Percentiles rank a stretch among this genome's conserved stretches.
phyloP scores from a whole-genome alignment of 257 asterid species.

The Solanum rostratum region DNA sequence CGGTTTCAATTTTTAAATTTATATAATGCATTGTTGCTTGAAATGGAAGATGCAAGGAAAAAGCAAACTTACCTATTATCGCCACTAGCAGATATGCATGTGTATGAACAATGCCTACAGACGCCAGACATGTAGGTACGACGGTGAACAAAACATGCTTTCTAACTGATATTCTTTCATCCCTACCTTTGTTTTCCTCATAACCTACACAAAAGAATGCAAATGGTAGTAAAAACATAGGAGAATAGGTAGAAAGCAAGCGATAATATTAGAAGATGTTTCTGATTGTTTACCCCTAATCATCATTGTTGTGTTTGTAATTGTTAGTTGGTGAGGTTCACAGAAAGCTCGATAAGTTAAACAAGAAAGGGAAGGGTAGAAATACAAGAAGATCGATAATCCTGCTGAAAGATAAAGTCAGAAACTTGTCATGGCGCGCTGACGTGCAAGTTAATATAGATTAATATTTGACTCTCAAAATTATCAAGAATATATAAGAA shows the following conservation, averaged over 20 bases:
- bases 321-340: background rate
- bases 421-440: background rate
- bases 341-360: background rate
- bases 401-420: background rate
- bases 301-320: background rate
- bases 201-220: constrained; percentile 47
- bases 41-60: background rate
- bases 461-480: background rate
- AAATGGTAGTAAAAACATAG: constrained; percentile 13
- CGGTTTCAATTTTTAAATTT: background rate
- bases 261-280: background rate
- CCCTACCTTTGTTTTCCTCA: constrained; percentile 66
- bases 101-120: constrained; percentile 90
- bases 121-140: constrained; percentile 98
- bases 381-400: background rate
- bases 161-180: constrained; percentile 90
- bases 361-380: background rate
- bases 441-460: background rate
- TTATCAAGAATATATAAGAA: background rate
- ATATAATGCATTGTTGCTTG: background rate
- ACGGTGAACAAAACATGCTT: constrained; percentile 87
- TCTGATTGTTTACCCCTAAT: background rate
- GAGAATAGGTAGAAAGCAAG: too few species aligned
- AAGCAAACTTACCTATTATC: constrained; percentile 43
- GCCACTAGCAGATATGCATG: constrained; percentile 94